Conservation (phyloP, 2,329 filamentous ascomycete genomes). For the Alternaria tenuissima region DNA sequence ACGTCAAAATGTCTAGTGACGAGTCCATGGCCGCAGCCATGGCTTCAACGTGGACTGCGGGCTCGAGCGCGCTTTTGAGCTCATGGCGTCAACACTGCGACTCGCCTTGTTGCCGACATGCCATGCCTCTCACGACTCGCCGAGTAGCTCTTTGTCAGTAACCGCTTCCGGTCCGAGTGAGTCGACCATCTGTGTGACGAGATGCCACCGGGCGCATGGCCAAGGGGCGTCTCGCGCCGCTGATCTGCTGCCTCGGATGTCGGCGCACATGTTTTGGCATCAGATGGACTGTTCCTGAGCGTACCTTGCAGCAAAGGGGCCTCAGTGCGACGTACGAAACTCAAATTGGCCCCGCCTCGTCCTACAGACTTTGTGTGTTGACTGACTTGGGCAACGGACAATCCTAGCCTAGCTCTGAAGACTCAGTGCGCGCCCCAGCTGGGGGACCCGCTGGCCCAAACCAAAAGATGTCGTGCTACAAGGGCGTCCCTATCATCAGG, state of each 20-base stretch:
- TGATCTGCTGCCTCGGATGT: slow-evolving; percentile 37
- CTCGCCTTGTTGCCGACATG: slow-evolving; percentile 19
- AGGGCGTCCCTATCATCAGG: slow-evolving; percentile 13
- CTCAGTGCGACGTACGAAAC: slow-evolving; percentile 37
- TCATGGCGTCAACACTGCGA: slow-evolving; percentile 27
- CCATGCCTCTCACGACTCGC: slow-evolving; percentile 30
- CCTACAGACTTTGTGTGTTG: slow-evolving; percentile 31
- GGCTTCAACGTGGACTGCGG: slow-evolving; percentile 24
- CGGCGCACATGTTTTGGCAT: slow-evolving; percentile 27
- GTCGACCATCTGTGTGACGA: slow-evolving; percentile 35
- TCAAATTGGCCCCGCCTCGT: slow-evolving; percentile 37
- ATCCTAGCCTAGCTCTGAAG: slow-evolving; percentile 19
- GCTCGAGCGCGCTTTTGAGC: slow-evolving; percentile 31
- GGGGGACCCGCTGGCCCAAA: slow-evolving; percentile 11
- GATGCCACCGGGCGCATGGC: slow-evolving; percentile 34
- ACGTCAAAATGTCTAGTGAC: slow-evolving; percentile 9
- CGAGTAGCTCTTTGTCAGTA: slow-evolving; percentile 29
- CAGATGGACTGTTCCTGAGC: slow-evolving; percentile 25
- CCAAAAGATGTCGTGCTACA: slow-evolving; percentile 14
- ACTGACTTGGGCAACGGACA: slow-evolving; percentile 33
- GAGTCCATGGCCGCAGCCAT: slow-evolving; percentile 5
- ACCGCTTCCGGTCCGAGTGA: slow-evolving; percentile 30
- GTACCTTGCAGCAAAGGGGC: slow-evolving; percentile 49
- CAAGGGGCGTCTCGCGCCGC: slow-evolving; percentile 43
- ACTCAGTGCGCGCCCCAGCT: slow-evolving; percentile 9